A percentile compares a stretch with the other conserved stretches of the same genome.
Conservation (phyloP, 768 basidiomycete genomes). For the Cystofilobasidium bisporidii region DNA sequence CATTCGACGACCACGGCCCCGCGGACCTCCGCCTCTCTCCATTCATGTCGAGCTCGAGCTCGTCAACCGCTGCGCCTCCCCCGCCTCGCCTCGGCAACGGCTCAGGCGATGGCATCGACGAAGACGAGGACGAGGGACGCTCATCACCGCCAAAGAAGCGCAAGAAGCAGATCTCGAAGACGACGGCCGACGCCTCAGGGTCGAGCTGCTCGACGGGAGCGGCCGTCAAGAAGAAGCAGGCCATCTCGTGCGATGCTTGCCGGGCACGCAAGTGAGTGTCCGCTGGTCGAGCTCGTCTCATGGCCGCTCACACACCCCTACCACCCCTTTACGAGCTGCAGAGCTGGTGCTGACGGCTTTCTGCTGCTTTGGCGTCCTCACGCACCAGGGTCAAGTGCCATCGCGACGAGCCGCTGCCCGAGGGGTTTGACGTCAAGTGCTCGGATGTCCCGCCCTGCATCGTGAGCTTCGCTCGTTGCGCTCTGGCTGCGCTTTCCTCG, state of each 20-base stretch:
- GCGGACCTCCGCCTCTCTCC: too few species aligned
- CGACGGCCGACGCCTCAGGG: too few species aligned
- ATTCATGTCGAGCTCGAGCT: too few species aligned
- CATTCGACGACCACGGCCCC: too few species aligned
- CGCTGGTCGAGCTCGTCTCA: too few species aligned
- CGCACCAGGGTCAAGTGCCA: conserved; percentile 35
- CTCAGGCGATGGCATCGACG: too few species aligned
- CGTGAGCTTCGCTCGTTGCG: conserved; percentile 30
- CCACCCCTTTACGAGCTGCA: not conserved
- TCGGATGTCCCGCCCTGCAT: conserved; percentile 30
- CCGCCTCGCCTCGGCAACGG: too few species aligned
- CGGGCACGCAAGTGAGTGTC: conserved; percentile 36
- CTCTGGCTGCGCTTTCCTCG: conserved; percentile 4
- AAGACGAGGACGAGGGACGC: too few species aligned
- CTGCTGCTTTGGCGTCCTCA: not conserved
- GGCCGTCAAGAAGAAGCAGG: conserved; percentile 2
- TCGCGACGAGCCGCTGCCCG: conserved; percentile 31
- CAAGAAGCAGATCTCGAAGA: too few species aligned
- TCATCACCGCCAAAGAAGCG: too few species aligned
- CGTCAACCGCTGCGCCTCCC: too few species aligned
- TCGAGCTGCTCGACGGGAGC: too few species aligned
- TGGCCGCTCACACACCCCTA: not conserved
- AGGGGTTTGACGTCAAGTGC: conserved; percentile 1
- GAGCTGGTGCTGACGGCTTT: not conserved
- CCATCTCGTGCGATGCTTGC: conserved; percentile 29